Base-by-base conservation (phyloP, 352 stramenopile species). In the Elongisporangium prolatum region DNA sequence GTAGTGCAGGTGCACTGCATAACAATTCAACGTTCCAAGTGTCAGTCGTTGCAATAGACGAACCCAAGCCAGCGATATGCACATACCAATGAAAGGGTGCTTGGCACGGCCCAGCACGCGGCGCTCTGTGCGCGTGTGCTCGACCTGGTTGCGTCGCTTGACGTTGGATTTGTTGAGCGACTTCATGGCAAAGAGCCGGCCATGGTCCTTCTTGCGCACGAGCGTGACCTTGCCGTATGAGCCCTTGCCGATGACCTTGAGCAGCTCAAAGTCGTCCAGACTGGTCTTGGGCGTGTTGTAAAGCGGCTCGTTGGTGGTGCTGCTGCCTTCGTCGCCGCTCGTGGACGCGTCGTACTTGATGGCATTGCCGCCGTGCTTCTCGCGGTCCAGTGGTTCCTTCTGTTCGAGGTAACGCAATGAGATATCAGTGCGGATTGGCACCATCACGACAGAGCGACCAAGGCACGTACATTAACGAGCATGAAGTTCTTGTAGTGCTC, bases 191-290 rank as follows among this genome's bases (percentile, higher is more conserved):
- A 91, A 94, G 13, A 94, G 64, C 20, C 70, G 68, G 50, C 90
- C 84, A 47, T 66, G 67, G 9, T 91, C 81, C 55, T 94, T 94
- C 69, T 90, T 90, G 51, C 85, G 80, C 66, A 94, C 85, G 55
- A 94, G 80, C 67, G 84, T 95, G 44, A 97, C 90, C 67, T 96
- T 97, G 65, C 90, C 90, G 54, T 96, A 97, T 22, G 85, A 94
- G 20, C 90, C 90, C 64, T 97, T 97, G 58, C 90, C 90, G 55
- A 97, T 95, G 54, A 95, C 88, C 59, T 95, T 96, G 53, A 97
- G 76, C 69, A 97, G 71, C 72, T 97, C 89, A 77, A 97, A 97
- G 71, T 97, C 90, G 55, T 95, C 89, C 49, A 97, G 65, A 13
- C 71, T 80, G n/a, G 89, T 92, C 80, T 96, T 96, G 51, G 83